Percentiles rank a stretch among this genome's conserved stretches.
phyloP scores from a whole-genome alignment of 805 yeast genomes.

The Myxozyma mucilagina region DNA sequence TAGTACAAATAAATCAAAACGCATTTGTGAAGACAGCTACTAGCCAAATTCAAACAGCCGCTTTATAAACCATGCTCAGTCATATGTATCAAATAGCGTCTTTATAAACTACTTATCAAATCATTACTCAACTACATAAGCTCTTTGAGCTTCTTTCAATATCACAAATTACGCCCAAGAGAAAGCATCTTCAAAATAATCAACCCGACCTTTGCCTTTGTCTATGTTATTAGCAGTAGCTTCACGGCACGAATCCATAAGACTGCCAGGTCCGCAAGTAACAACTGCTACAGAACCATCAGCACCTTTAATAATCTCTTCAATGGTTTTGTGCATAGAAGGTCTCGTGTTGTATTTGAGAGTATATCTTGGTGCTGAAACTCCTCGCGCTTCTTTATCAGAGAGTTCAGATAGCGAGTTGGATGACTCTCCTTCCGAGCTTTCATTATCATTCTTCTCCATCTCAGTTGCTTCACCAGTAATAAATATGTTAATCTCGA shows the following conservation, averaged over 20 bases:
- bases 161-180: slow-evolving; percentile 22
- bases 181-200: slow-evolving; percentile 29
- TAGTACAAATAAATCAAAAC: too few species aligned
- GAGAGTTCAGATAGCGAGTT: slow-evolving; percentile 4
- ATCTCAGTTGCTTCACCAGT: slow-evolving; percentile 17
- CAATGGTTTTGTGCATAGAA: slow-evolving; percentile 1
- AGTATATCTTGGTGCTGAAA: not conserved
- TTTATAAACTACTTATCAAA: too few species aligned
- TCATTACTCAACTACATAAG: too few species aligned
- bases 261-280: slow-evolving; percentile 26
- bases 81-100: too few species aligned
- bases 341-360: slow-evolving; percentile 19
- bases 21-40: too few species aligned
- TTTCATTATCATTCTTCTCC: not conserved
- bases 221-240: slow-evolving; percentile 21
- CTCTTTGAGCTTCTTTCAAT: not conserved
- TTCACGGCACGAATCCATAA: slow-evolving; percentile 21
- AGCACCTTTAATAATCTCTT: slow-evolving; percentile 14
- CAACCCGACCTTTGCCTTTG: slow-evolving; percentile 23
- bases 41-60: too few species aligned
- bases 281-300: slow-evolving; percentile 26
- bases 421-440: slow-evolving; percentile 1
- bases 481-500: slow-evolving; percentile 21
- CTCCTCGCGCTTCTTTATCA: not conserved
- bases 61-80: too few species aligned